Conservation (phyloP, 2,329 filamentous ascomycete genomes). For the Aureobasidium sp. region DNA sequence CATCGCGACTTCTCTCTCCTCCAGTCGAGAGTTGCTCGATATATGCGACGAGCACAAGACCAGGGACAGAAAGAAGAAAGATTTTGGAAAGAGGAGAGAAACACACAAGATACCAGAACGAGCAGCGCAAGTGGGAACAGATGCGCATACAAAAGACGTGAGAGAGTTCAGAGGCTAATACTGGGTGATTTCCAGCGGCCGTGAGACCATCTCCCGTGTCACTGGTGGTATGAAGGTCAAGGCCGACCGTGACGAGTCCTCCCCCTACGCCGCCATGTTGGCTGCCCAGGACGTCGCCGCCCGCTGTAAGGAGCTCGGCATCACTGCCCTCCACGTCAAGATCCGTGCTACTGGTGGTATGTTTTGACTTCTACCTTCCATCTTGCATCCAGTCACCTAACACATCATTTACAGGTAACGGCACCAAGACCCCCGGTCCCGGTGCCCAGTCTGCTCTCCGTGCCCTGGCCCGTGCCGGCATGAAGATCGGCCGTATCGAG, state of each 20-base stretch:
- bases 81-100: background rate
- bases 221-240: conserved; percentile 99
- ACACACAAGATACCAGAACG: background rate
- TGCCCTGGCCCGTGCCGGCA: conserved; percentile 95
- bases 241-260: conserved; percentile 99
- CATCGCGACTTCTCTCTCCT: background rate
- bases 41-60: background rate
- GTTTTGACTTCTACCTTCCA: conserved; percentile 26
- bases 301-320: conserved; percentile 79
- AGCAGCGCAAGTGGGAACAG: background rate
- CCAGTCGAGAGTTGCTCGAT: background rate
- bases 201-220: conserved; percentile 99
- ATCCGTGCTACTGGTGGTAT: conserved; percentile 97
- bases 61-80: background rate
- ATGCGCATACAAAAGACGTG: background rate
- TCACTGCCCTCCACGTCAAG: conserved; percentile 99
- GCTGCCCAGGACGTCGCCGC: conserved; percentile 86
- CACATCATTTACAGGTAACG: conserved; percentile 60
- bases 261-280: conserved; percentile 99
- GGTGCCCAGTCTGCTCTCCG: conserved; percentile 99
- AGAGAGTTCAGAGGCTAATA: conserved; percentile 46
- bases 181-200: conserved; percentile 75
- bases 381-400: background rate
- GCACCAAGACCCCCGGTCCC: conserved; percentile 98
- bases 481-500: conserved; percentile 99